Evolutionary conservation across 352 stramenopile genomes (phyloP).

Genomic region (Globisporangium yorkense): DNA sequence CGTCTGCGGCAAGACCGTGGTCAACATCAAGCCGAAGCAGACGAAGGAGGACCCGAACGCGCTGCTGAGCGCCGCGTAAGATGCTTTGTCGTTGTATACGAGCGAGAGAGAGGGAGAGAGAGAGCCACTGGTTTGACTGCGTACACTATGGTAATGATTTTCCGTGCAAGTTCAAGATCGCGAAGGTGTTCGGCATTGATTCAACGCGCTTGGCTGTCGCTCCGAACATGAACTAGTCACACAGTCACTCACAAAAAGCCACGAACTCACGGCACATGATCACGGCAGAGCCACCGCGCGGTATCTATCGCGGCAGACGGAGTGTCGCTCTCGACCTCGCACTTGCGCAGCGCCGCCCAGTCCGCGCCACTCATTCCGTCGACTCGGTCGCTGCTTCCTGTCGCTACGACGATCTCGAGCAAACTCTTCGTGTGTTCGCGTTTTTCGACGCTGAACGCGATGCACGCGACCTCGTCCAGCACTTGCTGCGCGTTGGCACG

Average conservation of each 20-base stretch:
- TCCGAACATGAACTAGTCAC: not conserved
- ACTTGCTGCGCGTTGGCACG: constrained; percentile 29
- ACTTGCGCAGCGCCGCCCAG: constrained; percentile 38
- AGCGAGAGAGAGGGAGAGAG: no score
- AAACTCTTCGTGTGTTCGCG: constrained; percentile 53
- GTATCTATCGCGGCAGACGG: constrained; percentile 6
- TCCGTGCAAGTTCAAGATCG: no score
- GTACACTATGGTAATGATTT: no score
- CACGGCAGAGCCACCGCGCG: constrained; percentile 44
- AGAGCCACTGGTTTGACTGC: no score
- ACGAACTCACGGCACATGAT: constrained; percentile 12
- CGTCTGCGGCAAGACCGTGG: constrained; percentile 44
- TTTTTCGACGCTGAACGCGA: constrained; percentile 61
- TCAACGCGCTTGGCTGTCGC: no score
- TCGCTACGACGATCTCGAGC: constrained; percentile 36
- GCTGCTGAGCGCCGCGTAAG: constrained; percentile 9
- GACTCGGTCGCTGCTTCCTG: not conserved
- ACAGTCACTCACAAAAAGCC: not conserved
- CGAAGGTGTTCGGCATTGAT: no score
- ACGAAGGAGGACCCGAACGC: constrained; percentile 22
- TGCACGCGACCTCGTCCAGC: constrained; percentile 40
- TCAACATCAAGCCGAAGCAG: constrained; percentile 49
- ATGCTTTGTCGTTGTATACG: no score
- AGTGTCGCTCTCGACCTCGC: constrained; percentile 17
- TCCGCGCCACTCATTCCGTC: constrained; percentile 1